A percentile compares a stretch with the other conserved stretches of the same genome.
phyloP scores from a whole-genome alignment of 805 yeast species.

The Nakazawaea wickerhamii region DNA sequence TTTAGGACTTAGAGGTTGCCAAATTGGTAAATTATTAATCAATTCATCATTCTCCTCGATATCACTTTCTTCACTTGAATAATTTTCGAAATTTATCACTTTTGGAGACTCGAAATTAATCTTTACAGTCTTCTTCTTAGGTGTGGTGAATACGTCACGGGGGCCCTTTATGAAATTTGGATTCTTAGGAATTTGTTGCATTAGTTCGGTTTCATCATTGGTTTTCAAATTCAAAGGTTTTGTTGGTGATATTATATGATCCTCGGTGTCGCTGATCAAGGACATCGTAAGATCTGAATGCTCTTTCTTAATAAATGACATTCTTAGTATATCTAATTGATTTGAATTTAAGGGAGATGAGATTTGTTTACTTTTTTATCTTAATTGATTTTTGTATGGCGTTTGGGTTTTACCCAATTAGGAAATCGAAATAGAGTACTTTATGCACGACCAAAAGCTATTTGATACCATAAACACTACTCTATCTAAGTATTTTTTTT shows the following conservation, averaged over 20 bases:
- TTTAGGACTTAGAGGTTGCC: constrained; percentile 19
- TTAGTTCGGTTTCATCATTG: constrained; percentile 1
- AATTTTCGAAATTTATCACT: constrained; percentile 28
- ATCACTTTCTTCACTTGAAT: constrained; percentile 19
- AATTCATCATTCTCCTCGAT: too few species aligned
- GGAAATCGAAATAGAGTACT: too few species aligned
- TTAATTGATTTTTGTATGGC: too few species aligned
- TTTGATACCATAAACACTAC: too few species aligned
- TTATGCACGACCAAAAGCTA: too few species aligned
- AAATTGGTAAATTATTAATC: too few species aligned
- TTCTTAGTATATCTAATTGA: too few species aligned
- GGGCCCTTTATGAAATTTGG: constrained; percentile 21
- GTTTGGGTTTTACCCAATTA: too few species aligned
- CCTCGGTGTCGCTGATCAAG: neutral
- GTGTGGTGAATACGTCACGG: constrained; percentile 20
- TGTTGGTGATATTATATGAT: constrained; percentile 17
- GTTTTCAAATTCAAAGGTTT: constrained; percentile 23
- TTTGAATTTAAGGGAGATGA: too few species aligned
- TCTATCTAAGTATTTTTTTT: too few species aligned
- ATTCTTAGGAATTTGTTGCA: constrained; percentile 8
- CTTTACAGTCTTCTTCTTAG: constrained; percentile 14
- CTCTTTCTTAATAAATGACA: constrained; percentile 7
- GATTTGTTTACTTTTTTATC: too few species aligned
- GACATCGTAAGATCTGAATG: constrained; percentile 2
- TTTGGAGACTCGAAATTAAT: constrained; percentile 29